Evolutionary conservation across 805 yeast species (phyloP), one percentile per base, ranked within the genome.

Genomic region (Hanseniaspora valbyensis): DNA sequence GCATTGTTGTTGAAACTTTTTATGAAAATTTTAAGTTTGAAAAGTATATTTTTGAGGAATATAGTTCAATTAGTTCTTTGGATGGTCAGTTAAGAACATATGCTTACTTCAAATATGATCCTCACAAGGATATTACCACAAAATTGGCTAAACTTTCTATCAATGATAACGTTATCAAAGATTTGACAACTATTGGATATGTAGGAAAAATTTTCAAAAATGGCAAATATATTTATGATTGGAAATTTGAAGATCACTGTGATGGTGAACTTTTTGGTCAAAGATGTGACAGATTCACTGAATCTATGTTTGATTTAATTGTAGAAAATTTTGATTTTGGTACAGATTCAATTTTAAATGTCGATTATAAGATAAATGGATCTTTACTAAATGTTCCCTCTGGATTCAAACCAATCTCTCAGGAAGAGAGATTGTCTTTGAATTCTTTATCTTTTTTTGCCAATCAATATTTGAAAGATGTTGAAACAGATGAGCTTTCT

Each of bases 351-450:
- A 21, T 4, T 22, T 9, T 37, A 7, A 4, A 19, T 4, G 4
- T 37, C 3, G 16, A 19, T 8, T 37, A 22, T n/a, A 34, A 34
- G 24, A 16, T 34, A 19, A 7, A 34, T n/a, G 24, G 10, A 8
- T 16, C 24, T 18, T 19, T 34, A 14, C 7, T 16, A 4, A n/a
- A 34, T 6, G 39, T 34, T 34, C 22, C 21, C 16, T 7, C 39
- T 16, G 24, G 24, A 16, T 48, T 48, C 26, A 22, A 42, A 13
- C 37, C 18, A 4, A 42, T 48, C 18, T 16, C 30, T 5, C 51
- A 48, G 24, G 13, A 32, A 21, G 51, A 48, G 33, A 39, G 51
- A 40, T 22, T 48, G 6, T 48, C 51, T 22, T 25, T 48, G 25
- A 39, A 33, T 14, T 33, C 37, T 22, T 33, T 48, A 9, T 38